These are phyloP conservation scores for Hypoxylon sp. DNA, from an alignment of 2,329 filamentous ascomycete species.

Conservation along the genomic window DNA sequence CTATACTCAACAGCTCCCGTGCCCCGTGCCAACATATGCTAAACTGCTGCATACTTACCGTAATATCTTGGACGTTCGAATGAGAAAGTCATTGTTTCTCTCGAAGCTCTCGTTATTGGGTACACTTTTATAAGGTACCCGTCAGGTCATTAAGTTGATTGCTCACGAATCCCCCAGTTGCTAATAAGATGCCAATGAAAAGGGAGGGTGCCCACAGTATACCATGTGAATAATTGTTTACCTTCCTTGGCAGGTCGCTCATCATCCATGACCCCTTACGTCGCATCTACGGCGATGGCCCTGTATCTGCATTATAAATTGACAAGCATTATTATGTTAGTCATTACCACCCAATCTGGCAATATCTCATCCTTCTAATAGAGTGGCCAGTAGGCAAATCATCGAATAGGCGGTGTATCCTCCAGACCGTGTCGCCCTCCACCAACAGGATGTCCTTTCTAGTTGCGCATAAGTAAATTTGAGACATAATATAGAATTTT, in stretches of 20 bases:
- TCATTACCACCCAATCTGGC: not conserved
- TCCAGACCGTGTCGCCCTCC: not conserved
- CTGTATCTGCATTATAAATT: constrained; percentile 1
- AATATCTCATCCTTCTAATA: constrained; percentile 1
- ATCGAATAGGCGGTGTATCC: constrained; percentile 8
- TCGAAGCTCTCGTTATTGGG: not conserved
- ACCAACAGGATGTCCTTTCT: constrained; percentile 3
- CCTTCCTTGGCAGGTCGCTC: constrained; percentile 29
- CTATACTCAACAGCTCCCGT: not conserved
- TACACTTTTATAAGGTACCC: constrained; percentile 1
- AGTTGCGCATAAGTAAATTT: not conserved
- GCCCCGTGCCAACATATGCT: not conserved
- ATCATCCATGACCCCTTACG: constrained; percentile 20
- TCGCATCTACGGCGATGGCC: not conserved
- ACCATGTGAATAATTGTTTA: constrained; percentile 19
- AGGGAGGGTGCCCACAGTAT: constrained; percentile 8
- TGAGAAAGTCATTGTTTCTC: not conserved
- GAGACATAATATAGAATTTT: constrained; percentile 9
- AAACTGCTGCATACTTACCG: not conserved
- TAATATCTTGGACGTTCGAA: not conserved
- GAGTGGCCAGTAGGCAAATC: not conserved
- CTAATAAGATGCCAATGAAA: constrained; percentile 1
- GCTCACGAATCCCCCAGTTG: not conserved
- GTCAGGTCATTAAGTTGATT: constrained; percentile 1
- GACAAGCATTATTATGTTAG: constrained; percentile 3